These are phyloP conservation scores for Picea engelmannii DNA, from an alignment of 83 land plant genomes.

Conservation along the genomic window DNA sequence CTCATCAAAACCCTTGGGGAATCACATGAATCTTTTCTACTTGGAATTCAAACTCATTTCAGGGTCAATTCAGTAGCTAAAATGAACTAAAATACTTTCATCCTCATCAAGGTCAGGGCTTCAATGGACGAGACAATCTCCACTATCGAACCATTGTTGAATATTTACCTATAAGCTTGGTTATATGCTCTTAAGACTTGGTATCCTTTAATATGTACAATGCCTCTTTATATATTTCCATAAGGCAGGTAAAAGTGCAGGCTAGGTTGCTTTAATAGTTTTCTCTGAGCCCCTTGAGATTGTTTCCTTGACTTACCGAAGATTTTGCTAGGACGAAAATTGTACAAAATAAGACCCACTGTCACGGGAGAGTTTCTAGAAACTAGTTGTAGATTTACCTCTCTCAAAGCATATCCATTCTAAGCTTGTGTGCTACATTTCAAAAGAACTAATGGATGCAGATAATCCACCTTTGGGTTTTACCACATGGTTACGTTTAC, in stretches of 20 bases:
- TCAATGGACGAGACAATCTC: conserved; percentile 11
- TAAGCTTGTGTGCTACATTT: conserved; percentile 94
- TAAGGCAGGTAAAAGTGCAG: not conserved
- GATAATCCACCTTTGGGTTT: conserved; percentile 92
- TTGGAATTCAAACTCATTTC: too few species aligned
- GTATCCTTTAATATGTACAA: conserved; percentile 55
- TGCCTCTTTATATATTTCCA: not conserved
- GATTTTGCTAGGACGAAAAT: conserved; percentile 85
- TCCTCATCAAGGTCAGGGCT: too few species aligned
- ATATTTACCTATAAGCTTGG: conserved; percentile 92
- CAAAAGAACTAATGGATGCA: conserved; percentile 94
- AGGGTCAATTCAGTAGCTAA: too few species aligned
- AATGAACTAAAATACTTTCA: too few species aligned
- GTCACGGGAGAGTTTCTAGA: conserved; percentile 77
- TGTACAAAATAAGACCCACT: conserved; percentile 95
- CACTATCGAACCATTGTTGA: conserved; percentile 83
- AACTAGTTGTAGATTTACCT: conserved; percentile 44
- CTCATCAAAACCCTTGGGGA: too few species aligned
- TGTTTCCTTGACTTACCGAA: conserved; percentile 9
- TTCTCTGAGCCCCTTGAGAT: too few species aligned
- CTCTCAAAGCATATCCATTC: conserved; percentile 83
- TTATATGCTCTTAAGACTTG: conserved; percentile 89
- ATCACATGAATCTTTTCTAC: too few species aligned
- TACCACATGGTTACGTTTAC: conserved; percentile 98
- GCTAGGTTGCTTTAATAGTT: not conserved